These are phyloP conservation scores for Larix sibirica DNA, from an alignment of 83 land plant genomes.

Conservation along the genomic window DNA sequence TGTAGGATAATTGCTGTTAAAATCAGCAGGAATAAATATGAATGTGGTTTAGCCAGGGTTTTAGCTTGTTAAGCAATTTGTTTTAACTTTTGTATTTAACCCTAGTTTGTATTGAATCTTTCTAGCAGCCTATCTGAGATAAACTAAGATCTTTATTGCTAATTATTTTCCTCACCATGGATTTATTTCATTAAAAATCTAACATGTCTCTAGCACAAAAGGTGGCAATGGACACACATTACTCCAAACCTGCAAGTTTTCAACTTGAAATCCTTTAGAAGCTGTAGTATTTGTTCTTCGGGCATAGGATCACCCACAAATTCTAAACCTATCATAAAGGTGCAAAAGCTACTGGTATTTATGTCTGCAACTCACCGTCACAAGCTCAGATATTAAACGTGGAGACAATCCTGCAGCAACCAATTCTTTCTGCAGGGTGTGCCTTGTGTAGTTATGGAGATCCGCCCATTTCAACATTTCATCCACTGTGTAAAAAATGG, in stretches of 20 bases:
- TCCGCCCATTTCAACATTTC: constrained; percentile 91
- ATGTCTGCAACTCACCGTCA: constrained; percentile 65
- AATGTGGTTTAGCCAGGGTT: not conserved
- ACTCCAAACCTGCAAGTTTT: not conserved
- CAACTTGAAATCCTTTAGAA: not conserved
- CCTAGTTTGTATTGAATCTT: too few species aligned
- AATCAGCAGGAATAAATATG: not conserved
- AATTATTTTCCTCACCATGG: not conserved
- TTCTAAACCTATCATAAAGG: not conserved
- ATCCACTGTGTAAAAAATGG: constrained; percentile 77
- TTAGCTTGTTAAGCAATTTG: not conserved
- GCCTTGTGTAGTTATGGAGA: constrained; percentile 57
- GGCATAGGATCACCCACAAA: constrained; percentile 3
- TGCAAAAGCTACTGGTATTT: not conserved
- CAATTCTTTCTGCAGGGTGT: constrained; percentile 60
- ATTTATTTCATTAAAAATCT: not conserved
- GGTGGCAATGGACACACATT: too few species aligned
- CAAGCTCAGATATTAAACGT: constrained; percentile 76
- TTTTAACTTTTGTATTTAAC: not conserved
- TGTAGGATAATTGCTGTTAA: not conserved
- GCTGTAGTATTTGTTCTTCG: not conserved
- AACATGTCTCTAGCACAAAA: not conserved
- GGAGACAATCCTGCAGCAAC: constrained; percentile 59
- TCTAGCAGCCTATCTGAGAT: not conserved
- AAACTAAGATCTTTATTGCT: not conserved